Evolutionary conservation across 345 rosid species (phyloP).

Genomic region (Gossypioides kirkii): DNA sequence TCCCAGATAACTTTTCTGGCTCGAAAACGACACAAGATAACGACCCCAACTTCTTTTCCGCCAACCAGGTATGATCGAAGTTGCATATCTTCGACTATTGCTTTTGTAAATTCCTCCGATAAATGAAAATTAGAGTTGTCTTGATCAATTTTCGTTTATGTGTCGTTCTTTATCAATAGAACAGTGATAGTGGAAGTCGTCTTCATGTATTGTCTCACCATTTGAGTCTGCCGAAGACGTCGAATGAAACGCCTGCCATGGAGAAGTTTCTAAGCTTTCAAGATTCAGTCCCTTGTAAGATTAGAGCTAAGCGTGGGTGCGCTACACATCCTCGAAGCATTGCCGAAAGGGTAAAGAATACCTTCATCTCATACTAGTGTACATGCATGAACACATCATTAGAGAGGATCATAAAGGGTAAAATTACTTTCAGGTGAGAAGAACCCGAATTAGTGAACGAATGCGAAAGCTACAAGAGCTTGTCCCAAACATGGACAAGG

Average conservation of each 20-base stretch:
- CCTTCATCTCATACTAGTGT: background rate
- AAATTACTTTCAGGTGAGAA: conserved; percentile 58
- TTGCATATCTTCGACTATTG: background rate
- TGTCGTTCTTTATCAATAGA: conserved; percentile 23
- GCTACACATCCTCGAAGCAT: conserved; percentile 99
- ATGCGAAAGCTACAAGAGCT: conserved; percentile 96
- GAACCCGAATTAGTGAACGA: conserved; percentile 88
- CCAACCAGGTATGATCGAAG: conserved; percentile 38
- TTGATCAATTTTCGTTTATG: conserved; percentile 8
- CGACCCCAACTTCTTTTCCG: conserved; percentile 30
- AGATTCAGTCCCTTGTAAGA: conserved; percentile 89
- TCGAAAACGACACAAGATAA: conserved; percentile 46
- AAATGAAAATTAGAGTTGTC: background rate
- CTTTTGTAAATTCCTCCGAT: background rate
- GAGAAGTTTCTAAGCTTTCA: conserved; percentile 67
- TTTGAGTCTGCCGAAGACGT: conserved; percentile 47
- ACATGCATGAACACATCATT: background rate
- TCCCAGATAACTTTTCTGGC: conserved; percentile 35
- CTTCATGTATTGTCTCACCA: conserved; percentile 37
- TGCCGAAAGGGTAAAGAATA: conserved; percentile 72
- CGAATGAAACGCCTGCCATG: conserved; percentile 51
- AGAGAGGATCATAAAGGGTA: background rate
- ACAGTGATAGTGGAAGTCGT: conserved; percentile 33
- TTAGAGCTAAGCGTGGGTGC: conserved; percentile 97
- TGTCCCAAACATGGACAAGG: conserved; percentile 98